Evolutionary conservation across 2,329 filamentous ascomycete genomes (phyloP), one percentile per base, ranked within the genome.

Genomic region (Cladosporium cucumerinum): DNA sequence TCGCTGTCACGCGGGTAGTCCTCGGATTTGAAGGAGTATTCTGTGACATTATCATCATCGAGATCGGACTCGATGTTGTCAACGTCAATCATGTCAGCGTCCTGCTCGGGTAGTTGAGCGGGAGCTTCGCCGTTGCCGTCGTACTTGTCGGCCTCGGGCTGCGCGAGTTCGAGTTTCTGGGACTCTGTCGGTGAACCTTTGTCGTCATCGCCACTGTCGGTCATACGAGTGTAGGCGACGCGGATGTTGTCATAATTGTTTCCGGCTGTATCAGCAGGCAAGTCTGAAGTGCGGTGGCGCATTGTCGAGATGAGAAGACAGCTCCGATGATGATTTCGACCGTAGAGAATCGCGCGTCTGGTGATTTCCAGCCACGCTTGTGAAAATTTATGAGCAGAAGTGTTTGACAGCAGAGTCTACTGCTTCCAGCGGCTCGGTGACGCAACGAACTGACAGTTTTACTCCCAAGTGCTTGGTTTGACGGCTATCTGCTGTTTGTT

Each of bases 1-100:
- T 67, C 57, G 23, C 28, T 54, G 1, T 67, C 65, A 23, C 65
- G 39, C 12, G 63, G 36, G 32, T 70, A 61, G 51, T 68, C 66
- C 39, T 66, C 66, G 5, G 67, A 61, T 14, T 59, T 58, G 64
- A 68, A 69, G n/a, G 65, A 59, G 51, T 69, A 70, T 30, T 71
- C 68, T 14, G 65, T 63, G 32, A 70, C 61, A 21, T 66, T 52
- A 25, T 64, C 61, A 12, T 57, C 49, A 18, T 62, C 49, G 21
- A 30, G 7, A 34, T 43, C 60, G 18, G 30, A 23, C 4, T 52
- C 30, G 23, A 8, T 34, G 25, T 46, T n/a, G 10, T 55, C 60
- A 23, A 25, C 16, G 18, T 62, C 60, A 10, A 43, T 28, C 60
- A 62, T 62, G 23, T 62, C 49, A 6, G 46, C 49, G 25, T 62